These are phyloP conservation scores for Aspergillus caelatus DNA, from an alignment of 2,329 filamentous ascomycete species.

Conservation along the genomic window DNA sequence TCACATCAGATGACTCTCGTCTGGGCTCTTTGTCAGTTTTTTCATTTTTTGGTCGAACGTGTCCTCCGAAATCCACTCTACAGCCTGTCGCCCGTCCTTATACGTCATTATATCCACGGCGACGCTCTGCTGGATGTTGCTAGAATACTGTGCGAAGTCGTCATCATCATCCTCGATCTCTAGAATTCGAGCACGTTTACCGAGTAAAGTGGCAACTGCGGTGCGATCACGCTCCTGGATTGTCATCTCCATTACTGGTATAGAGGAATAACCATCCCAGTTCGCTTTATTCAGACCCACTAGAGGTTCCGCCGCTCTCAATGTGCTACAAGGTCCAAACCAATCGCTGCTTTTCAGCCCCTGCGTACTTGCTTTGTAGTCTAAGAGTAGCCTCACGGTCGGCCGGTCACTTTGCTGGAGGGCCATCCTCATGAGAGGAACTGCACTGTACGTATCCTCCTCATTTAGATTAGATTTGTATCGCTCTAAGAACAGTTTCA, in stretches of 20 bases:
- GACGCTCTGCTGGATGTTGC: slow-evolving; percentile 2
- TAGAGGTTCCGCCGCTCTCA: background rate
- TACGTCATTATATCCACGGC: slow-evolving; percentile 13
- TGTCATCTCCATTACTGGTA: slow-evolving; percentile 18
- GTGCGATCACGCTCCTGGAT: slow-evolving; percentile 14
- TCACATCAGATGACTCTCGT: slow-evolving; percentile 18
- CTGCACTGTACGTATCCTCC: slow-evolving; percentile 15
- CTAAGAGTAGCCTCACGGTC: slow-evolving; percentile 17
- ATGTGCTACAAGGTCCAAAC: slow-evolving; percentile 20
- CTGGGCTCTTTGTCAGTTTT: slow-evolving; percentile 10
- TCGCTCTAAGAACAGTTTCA: slow-evolving; percentile 19
- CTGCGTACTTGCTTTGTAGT: slow-evolving; percentile 16
- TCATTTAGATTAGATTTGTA: slow-evolving; percentile 12
- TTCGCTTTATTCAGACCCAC: background rate
- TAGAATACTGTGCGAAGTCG: slow-evolving; percentile 5
- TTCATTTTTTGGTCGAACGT: slow-evolving; percentile 4
- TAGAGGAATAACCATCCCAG: slow-evolving; percentile 1
- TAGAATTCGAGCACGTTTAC: slow-evolving; percentile 8
- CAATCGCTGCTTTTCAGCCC: slow-evolving; percentile 16
- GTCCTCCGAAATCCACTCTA: slow-evolving; percentile 11
- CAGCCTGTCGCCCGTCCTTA: slow-evolving; percentile 11
- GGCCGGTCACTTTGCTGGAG: slow-evolving; percentile 22
- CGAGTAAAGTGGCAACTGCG: slow-evolving; percentile 6
- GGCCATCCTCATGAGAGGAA: slow-evolving; percentile 17
- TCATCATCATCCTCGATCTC: slow-evolving; percentile 8